A percentile compares a stretch with the other conserved stretches of the same genome.
Conservation (phyloP, 345 rosid genomes). For the Psidium guajava region DNA sequence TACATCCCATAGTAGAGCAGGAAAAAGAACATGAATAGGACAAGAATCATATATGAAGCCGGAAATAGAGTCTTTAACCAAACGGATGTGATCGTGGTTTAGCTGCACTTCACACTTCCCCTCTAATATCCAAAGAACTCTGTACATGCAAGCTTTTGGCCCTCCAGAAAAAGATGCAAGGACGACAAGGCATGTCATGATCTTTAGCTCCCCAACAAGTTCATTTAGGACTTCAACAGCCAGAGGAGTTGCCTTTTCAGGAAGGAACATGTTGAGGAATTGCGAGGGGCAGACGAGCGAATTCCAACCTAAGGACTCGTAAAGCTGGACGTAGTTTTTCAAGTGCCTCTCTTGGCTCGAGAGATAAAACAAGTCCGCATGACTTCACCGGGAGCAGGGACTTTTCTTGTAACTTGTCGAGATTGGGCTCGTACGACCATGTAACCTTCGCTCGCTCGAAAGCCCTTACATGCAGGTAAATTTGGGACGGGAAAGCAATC, state of each 20-base stretch:
- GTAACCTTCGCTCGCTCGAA: too few species aligned
- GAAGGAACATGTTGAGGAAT: slow-evolving; percentile 76
- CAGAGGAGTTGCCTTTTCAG: slow-evolving; percentile 62
- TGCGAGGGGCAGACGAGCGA: slow-evolving; percentile 83
- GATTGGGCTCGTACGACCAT: too few species aligned
- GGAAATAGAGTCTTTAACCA: slow-evolving; percentile 63
- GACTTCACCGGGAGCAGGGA: too few species aligned
- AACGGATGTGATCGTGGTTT: slow-evolving; percentile 44
- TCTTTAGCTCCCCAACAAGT: slow-evolving; percentile 70
- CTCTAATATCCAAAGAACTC: slow-evolving; percentile 76
- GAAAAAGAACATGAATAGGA: too few species aligned
- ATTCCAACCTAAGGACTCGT: slow-evolving; percentile 58
- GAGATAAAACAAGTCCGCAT: too few species aligned
- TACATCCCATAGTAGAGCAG: too few species aligned
- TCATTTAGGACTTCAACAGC: slow-evolving; percentile 51
- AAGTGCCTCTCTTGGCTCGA: slow-evolving; percentile 68
- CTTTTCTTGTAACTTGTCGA: too few species aligned
- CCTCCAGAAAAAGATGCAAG: slow-evolving; percentile 90
- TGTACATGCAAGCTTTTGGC: slow-evolving; percentile 86
- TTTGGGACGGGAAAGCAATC: too few species aligned
- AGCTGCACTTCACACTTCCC: slow-evolving; percentile 39
- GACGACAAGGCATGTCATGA: slow-evolving; percentile 59
- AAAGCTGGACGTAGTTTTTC: slow-evolving; percentile 53
- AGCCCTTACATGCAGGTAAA: too few species aligned
- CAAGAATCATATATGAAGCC: slow-evolving; percentile 78